Evolutionary conservation across 352 stramenopile genomes (phyloP), one percentile per base, ranked within the genome.

Genomic region (Phytophthora brassicae): DNA sequence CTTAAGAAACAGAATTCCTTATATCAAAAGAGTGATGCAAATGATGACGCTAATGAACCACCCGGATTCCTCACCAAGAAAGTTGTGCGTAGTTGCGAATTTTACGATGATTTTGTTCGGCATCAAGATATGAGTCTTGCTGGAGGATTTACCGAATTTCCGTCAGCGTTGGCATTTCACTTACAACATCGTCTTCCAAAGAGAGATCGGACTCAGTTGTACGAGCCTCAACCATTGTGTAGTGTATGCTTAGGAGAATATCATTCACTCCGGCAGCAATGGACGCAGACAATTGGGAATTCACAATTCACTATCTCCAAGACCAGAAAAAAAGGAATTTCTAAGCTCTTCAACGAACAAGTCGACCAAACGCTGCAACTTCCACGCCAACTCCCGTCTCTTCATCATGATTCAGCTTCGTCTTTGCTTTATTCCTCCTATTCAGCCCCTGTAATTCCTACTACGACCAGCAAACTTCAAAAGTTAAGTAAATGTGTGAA

Each of bases 31-130:
- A 45, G 39, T 17, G 35, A 42, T 45, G 17, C 69, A 64, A 28
- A 33, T 47, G 11, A 45, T 3, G 44, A 61, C 17, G 28, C 43
- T 7, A 68, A 56, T 3, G 42, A 73, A 33, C 69, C 80, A 19
- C 74, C 76, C 2, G 78, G 75, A 1, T 84, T 72, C 58, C 49
- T 88, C 11, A 88, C 73, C n/a, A 87, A 86, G 45, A 90, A 89
- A 42, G 69, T 88, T 26, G 7, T 89, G 19, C 66, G 84, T 26
- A 88, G 77, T 60, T 90, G 81, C 43, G 77, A 87, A 26, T 90
- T 90, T 38, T 84, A 74, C 59, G 71, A 88, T 23, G 61, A 73
- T 33, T 86, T 75, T 56, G 55, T 70, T 20, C 62, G 38, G 4
- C 66, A 60, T 8, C 55, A 68, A 16, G 75, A 86, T 53, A 64